Conservation (phyloP, 2,329 filamentous ascomycete species). For the Metarhizium sp. region DNA sequence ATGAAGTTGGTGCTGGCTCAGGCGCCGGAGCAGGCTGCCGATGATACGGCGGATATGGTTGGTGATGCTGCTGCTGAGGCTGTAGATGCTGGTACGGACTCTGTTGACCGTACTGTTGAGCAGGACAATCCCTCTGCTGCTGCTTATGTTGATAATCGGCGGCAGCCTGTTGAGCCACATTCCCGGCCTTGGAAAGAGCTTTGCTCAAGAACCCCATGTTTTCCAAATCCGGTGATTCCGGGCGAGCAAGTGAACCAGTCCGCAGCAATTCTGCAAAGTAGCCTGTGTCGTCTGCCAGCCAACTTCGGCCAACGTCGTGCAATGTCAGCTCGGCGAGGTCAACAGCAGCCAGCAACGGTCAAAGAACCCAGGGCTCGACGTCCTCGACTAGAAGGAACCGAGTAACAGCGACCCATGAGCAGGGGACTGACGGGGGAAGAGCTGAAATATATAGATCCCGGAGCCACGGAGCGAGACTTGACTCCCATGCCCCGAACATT, state of each 20-base stretch:
- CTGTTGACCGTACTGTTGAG: not conserved
- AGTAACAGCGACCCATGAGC: not conserved
- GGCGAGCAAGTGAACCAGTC: not conserved
- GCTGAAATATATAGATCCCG: not conserved
- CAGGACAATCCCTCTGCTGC: slow-evolving; percentile 4
- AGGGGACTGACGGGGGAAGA: not conserved
- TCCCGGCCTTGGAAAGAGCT: slow-evolving; percentile 14
- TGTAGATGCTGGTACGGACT: not conserved
- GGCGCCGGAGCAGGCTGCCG: not conserved
- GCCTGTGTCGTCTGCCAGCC: not conserved
- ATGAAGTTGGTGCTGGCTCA: not conserved
- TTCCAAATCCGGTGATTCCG: not conserved
- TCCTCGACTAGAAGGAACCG: not conserved
- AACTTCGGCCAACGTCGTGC: no score
- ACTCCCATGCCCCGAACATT: not conserved
- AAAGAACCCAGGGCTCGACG: not conserved
- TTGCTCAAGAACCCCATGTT: slow-evolving; percentile 15
- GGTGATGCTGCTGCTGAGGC: slow-evolving; percentile 1
- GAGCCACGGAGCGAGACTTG: not conserved
- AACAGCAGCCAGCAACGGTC: no score
- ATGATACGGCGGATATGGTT: not conserved
- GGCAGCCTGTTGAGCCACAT: slow-evolving; percentile 13
- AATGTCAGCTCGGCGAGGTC: no score
- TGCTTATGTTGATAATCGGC: slow-evolving; percentile 13
- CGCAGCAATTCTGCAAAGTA: not conserved